These are phyloP conservation scores for Pseudopediastrum boryanum DNA, from an alignment of 139 green algal genomes.

Conservation along the genomic window DNA sequence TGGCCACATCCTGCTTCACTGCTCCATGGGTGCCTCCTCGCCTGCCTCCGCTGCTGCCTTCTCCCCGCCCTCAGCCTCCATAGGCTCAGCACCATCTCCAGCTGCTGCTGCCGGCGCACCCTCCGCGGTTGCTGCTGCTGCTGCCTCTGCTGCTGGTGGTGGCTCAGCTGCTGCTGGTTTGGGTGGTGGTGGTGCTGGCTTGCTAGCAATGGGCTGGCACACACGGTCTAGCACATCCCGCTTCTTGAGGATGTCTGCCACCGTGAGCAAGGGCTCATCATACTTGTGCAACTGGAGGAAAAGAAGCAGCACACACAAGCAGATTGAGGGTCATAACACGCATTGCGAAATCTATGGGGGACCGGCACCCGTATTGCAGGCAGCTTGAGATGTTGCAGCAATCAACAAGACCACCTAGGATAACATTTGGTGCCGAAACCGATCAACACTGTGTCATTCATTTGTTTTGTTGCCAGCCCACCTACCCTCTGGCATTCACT, in stretches of 20 bases:
- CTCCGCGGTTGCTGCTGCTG: background rate
- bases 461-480: too few species aligned
- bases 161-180: slow-evolving; percentile 23
- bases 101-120: background rate
- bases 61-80: slow-evolving; percentile 13
- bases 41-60: background rate
- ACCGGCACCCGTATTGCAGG: background rate
- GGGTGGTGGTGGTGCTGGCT: slow-evolving; percentile 72
- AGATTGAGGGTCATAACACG: slow-evolving; percentile 11
- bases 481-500: too few species aligned
- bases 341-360: background rate
- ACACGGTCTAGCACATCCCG: slow-evolving; percentile 78
- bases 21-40: slow-evolving; percentile 19
- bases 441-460: too few species aligned
- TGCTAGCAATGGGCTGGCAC: slow-evolving; percentile 86
- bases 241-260: slow-evolving; percentile 90
- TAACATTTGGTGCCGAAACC: background rate
- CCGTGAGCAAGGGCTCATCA: slow-evolving; percentile 82
- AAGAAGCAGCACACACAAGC: background rate
- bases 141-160: slow-evolving; percentile 22
- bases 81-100: background rate
- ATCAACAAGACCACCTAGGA: background rate
- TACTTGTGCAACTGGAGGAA: slow-evolving; percentile 45
- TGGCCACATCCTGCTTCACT: too few species aligned
- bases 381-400: background rate